Evolutionary conservation across 345 rosid species (phyloP).

Genomic region (Murraya koenigii): DNA sequence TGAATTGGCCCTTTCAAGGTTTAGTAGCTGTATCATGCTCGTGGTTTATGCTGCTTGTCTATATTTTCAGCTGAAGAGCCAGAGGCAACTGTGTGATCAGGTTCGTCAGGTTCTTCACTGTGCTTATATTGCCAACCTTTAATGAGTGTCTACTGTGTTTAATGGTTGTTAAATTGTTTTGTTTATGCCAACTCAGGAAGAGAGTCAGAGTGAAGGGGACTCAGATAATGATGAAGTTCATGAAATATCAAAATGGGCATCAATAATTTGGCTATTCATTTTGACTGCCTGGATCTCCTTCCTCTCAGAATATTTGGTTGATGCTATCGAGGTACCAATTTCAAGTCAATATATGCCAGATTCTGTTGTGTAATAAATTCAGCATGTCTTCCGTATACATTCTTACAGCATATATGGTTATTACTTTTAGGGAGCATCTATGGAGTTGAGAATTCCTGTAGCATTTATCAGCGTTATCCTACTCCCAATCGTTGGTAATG

Average conservation of each 20-base stretch:
- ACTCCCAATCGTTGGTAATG: conserved; percentile 55
- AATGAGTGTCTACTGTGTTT: neutral
- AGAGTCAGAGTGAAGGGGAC: conserved; percentile 7
- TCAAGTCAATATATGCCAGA: neutral
- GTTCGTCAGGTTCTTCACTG: conserved; percentile 29
- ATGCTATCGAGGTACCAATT: conserved; percentile 43
- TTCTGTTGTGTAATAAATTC: neutral
- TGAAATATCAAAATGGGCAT: conserved; percentile 42
- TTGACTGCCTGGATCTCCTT: conserved; percentile 44
- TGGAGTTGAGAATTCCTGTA: conserved; percentile 37
- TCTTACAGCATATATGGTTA: neutral
- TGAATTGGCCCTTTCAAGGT: conserved; percentile 51
- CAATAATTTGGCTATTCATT: conserved; percentile 41
- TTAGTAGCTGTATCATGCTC: conserved; percentile 54
- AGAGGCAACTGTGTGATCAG: conserved; percentile 15
- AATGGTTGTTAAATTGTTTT: neutral
- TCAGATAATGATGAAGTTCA: conserved; percentile 36
- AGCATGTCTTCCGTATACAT: neutral
- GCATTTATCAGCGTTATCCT: conserved; percentile 52
- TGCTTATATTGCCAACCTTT: neutral
- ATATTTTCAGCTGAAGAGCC: conserved; percentile 46
- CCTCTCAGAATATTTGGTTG: conserved; percentile 46
- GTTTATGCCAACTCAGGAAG: conserved; percentile 19
- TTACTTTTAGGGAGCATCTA: conserved; percentile 44
- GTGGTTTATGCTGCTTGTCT: conserved; percentile 45